phyloP scores from a whole-genome alignment of 2,329 filamentous ascomycete species.

The Aspergillus quadrilineatus region DNA sequence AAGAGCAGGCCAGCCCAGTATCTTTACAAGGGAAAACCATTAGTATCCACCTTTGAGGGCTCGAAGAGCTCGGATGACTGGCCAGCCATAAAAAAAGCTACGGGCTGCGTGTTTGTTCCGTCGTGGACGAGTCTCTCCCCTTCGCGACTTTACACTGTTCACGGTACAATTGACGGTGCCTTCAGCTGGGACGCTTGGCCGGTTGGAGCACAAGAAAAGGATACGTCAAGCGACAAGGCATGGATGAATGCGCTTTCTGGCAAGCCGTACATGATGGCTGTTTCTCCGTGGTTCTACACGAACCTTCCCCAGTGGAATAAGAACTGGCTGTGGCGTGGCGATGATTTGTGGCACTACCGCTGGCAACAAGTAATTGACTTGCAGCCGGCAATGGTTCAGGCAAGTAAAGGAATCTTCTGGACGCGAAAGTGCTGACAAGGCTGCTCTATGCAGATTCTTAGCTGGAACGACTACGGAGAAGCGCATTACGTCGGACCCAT shows the following conservation, averaged over 20 bases:
- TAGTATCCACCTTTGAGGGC: constrained; percentile 48
- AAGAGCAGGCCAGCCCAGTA: constrained; percentile 26
- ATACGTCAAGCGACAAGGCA: constrained; percentile 34
- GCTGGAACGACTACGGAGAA: constrained; percentile 63
- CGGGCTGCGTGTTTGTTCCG: constrained; percentile 45
- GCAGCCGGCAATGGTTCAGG: constrained; percentile 51
- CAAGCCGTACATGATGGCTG: constrained; percentile 55
- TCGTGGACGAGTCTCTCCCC: constrained; percentile 38
- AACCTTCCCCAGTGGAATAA: constrained; percentile 57
- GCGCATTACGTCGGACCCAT: constrained; percentile 58
- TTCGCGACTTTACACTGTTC: constrained; percentile 27
- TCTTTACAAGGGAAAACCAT: constrained; percentile 30
- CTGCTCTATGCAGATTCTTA: constrained; percentile 48
- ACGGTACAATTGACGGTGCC: constrained; percentile 38
- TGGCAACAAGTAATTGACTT: constrained; percentile 56
- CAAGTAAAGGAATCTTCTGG: constrained; percentile 12
- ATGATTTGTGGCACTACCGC: constrained; percentile 60
- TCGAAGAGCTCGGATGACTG: constrained; percentile 42
- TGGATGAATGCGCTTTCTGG: constrained; percentile 41
- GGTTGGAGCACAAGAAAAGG: constrained; percentile 37
- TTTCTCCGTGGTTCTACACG: constrained; percentile 59
- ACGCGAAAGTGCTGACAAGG: background rate
- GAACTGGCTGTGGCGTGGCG: constrained; percentile 64
- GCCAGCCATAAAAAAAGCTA: constrained; percentile 41
- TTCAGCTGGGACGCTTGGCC: constrained; percentile 50